Evolutionary conservation across 1,284 basidiomycete genomes (phyloP).

Genomic region (Marasmius tenuissimus): DNA sequence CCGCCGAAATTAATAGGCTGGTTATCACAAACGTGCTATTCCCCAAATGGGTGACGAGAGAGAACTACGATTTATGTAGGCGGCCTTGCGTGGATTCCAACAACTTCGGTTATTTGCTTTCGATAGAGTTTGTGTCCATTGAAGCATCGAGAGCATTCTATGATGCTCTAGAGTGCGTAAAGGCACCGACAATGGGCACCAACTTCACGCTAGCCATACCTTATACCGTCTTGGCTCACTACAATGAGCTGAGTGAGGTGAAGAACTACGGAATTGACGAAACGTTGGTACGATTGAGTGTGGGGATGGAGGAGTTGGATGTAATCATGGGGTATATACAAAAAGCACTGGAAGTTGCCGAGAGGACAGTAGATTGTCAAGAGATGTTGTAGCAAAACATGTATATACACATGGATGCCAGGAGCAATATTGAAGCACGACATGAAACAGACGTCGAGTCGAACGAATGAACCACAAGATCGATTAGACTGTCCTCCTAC

Average conservation of each 20-base stretch:
- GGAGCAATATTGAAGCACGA: no score
- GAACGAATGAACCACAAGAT: no score
- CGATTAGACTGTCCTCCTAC: no score
- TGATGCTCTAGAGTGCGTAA: constrained; percentile 80
- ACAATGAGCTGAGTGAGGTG: constrained; percentile 91
- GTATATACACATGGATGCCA: no score
- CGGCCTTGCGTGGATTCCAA: constrained; percentile 35
- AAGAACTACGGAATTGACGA: constrained; percentile 82
- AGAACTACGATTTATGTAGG: constrained; percentile 75
- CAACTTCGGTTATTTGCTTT: constrained; percentile 93
- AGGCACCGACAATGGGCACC: constrained; percentile 94
- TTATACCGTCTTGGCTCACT: constrained; percentile 94
- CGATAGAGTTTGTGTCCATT: constrained; percentile 78
- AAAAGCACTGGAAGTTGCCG: constrained; percentile 69
- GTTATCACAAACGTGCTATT: constrained; percentile 89
- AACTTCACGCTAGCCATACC: constrained; percentile 96
- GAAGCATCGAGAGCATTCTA: constrained; percentile 83
- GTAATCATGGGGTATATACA: constrained; percentile 64
- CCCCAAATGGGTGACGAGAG: constrained; percentile 78
- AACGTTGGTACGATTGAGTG: constrained; percentile 84
- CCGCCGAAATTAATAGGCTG: constrained; percentile 22
- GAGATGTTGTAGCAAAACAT: no score
- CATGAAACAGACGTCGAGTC: no score
- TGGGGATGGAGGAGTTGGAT: constrained; percentile 83
- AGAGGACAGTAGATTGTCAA: constrained; percentile 30